These are phyloP conservation scores for Entomortierella parvispora DNA, from an alignment of 192 early-diverging fungal species.

Conservation along the genomic window DNA sequence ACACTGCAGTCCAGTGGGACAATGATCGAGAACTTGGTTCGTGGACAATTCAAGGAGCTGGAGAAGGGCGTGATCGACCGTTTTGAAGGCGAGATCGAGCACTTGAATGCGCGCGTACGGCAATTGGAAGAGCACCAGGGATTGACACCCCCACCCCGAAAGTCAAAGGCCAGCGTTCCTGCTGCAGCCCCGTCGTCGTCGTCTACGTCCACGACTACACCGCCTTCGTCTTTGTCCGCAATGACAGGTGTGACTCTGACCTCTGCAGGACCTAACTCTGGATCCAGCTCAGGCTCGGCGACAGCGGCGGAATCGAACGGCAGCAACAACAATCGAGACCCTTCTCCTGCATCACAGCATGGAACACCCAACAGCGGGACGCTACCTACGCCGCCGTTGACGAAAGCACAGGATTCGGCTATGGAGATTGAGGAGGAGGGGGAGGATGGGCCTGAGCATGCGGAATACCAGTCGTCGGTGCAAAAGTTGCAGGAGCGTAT, in stretches of 20 bases:
- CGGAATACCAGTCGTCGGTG: conserved; percentile 5
- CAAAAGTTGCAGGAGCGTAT: conserved; percentile 31
- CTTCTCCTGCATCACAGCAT: not conserved
- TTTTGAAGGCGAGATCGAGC: conserved; percentile 57
- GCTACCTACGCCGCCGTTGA: conserved; percentile 39
- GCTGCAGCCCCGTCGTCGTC: not conserved
- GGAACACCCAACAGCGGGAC: conserved; percentile 25
- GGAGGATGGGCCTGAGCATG: not conserved
- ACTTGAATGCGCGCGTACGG: conserved; percentile 36
- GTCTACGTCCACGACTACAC: conserved; percentile 2
- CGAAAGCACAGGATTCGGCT: conserved; percentile 22
- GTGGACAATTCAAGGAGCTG: conserved; percentile 77
- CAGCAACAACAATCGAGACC: too few species aligned
- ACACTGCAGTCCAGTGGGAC: conserved; percentile 76
- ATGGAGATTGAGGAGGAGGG: conserved; percentile 37
- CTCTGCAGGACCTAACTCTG: not conserved
- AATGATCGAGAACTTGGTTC: conserved; percentile 85
- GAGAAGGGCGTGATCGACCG: conserved; percentile 68
- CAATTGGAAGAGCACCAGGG: conserved; percentile 49
- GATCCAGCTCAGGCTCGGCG: not conserved
- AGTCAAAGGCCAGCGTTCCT: conserved; percentile 4
- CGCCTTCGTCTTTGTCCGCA: conserved; percentile 12
- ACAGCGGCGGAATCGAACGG: not conserved
- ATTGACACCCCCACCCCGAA: conserved; percentile 37
- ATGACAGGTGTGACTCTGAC: conserved; percentile 27